These are phyloP conservation scores for Pseudozyma hubeiensis DNA, from an alignment of 1,284 basidiomycete species.

Conservation along the genomic window DNA sequence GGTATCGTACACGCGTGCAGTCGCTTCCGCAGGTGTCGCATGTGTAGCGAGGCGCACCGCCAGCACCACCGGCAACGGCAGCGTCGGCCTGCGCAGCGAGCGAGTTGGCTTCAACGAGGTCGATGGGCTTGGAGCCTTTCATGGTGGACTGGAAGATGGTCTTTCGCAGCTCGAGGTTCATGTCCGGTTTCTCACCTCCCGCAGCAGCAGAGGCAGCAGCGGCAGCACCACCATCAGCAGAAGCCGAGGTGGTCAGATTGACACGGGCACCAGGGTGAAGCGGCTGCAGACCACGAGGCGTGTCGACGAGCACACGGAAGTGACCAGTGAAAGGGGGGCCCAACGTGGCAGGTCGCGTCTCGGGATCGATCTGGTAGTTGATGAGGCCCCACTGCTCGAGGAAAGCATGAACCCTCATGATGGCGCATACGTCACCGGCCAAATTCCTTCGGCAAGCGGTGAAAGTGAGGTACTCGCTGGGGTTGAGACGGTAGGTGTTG, in stretches of 20 bases:
- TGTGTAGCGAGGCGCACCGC: slow-evolving; percentile 73
- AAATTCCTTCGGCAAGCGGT: slow-evolving; percentile 95
- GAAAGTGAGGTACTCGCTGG: slow-evolving; percentile 95
- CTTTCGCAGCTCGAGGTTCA: slow-evolving; percentile 70
- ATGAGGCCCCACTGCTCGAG: slow-evolving; percentile 99
- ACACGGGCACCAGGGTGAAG: slow-evolving; percentile 79
- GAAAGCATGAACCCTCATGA: slow-evolving; percentile 99
- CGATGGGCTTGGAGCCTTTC: slow-evolving; percentile 61
- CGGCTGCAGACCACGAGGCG: slow-evolving; percentile 93
- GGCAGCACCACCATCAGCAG: slow-evolving; percentile 15
- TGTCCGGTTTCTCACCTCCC: slow-evolving; percentile 36
- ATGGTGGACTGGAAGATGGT: slow-evolving; percentile 66
- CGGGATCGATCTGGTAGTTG: slow-evolving; percentile 99
- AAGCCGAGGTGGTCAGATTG: slow-evolving; percentile 25
- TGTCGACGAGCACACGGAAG: slow-evolving; percentile 96
- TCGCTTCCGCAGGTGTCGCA: slow-evolving; percentile 96
- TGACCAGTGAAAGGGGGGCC: slow-evolving; percentile 98
- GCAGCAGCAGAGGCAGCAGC: slow-evolving; percentile 76
- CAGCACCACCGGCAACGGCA: slow-evolving; percentile 71
- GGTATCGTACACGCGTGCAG: slow-evolving; percentile 88
- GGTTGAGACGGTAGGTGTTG: slow-evolving; percentile 95
- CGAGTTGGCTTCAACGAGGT: slow-evolving; percentile 60
- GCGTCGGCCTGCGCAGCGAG: slow-evolving; percentile 71
- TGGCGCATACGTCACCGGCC: slow-evolving; percentile 96
- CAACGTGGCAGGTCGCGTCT: slow-evolving; percentile 90